Conservation (phyloP, 2,329 filamentous ascomycete species). For the Cadophora gregata region DNA sequence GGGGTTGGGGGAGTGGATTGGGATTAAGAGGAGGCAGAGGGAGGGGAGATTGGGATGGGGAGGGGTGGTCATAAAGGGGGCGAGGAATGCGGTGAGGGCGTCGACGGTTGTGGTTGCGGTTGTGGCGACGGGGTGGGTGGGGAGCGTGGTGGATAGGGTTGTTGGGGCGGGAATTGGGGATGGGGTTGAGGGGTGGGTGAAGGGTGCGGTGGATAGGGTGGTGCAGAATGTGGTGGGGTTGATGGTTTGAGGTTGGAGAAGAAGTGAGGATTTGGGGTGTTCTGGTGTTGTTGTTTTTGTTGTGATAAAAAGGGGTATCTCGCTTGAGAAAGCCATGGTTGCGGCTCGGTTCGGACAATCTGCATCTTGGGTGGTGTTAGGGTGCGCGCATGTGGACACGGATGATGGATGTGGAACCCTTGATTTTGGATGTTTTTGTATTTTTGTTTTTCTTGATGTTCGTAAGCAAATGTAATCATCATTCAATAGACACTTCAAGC, state of each 20-base stretch:
- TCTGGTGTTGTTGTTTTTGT: neutral
- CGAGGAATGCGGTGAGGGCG: constrained; percentile 1
- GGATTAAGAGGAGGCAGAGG: constrained; percentile 22
- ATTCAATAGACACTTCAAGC: neutral
- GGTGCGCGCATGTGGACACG: neutral
- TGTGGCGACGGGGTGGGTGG: neutral
- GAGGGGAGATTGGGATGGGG: constrained; percentile 15
- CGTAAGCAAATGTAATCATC: constrained; percentile 7
- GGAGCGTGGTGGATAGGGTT: neutral
- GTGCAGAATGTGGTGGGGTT: neutral
- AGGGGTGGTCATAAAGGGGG: neutral
- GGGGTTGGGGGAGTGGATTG: constrained; percentile 12
- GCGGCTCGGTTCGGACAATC: neutral
- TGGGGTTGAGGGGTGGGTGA: neutral
- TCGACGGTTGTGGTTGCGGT: neutral
- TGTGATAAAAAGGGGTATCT: constrained; percentile 3
- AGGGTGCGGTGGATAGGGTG: neutral
- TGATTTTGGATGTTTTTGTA: neutral
- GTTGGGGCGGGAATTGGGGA: neutral
- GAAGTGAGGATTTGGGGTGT: neutral
- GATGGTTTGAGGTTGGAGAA: neutral
- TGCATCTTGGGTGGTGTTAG: neutral
- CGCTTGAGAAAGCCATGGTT: neutral
- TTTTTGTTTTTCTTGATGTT: constrained; percentile 5
- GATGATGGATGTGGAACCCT: neutral